Evolutionary conservation across 108 stramenopile genomes (phyloP).

Genomic region (Schizochytrium sp.): DNA sequence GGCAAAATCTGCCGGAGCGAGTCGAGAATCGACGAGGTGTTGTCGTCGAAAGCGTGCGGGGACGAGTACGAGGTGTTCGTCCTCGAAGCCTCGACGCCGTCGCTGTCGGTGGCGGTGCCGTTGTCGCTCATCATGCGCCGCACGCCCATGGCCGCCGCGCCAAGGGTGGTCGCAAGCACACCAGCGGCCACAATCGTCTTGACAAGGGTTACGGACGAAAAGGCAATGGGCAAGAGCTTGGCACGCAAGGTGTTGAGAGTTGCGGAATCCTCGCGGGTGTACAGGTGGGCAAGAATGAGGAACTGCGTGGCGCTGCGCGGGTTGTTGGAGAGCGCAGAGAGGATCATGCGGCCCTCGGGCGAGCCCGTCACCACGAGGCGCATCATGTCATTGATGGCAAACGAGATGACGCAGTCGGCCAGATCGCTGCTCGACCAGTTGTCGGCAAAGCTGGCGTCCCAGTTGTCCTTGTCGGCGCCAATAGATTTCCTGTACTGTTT

Average conservation of each 20-base stretch:
- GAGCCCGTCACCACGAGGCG: background rate
- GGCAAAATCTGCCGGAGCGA: background rate
- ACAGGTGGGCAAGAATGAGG: background rate
- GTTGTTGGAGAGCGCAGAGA: background rate
- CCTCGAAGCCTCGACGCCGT: too few species aligned
- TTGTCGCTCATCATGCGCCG: background rate
- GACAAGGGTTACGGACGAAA: background rate
- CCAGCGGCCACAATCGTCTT: background rate
- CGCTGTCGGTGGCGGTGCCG: background rate
- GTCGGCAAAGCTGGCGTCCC: constrained; percentile 12
- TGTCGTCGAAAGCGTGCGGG: background rate
- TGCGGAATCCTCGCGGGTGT: background rate
- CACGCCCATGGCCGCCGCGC: background rate
- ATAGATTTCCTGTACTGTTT: background rate
- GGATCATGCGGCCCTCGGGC: background rate
- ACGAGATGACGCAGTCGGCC: constrained; percentile 10
- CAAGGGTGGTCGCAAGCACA: background rate
- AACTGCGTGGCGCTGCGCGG: constrained; percentile 17
- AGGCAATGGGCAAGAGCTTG: constrained; percentile 12
- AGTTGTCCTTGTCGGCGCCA: background rate
- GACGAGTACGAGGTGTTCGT: background rate
- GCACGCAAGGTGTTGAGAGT: background rate
- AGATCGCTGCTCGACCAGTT: background rate
- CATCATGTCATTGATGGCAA: constrained; percentile 18
- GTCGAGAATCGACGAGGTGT: background rate